phyloP scores from a whole-genome alignment of 345 rosid genomes.

The Jatropha curcas region DNA sequence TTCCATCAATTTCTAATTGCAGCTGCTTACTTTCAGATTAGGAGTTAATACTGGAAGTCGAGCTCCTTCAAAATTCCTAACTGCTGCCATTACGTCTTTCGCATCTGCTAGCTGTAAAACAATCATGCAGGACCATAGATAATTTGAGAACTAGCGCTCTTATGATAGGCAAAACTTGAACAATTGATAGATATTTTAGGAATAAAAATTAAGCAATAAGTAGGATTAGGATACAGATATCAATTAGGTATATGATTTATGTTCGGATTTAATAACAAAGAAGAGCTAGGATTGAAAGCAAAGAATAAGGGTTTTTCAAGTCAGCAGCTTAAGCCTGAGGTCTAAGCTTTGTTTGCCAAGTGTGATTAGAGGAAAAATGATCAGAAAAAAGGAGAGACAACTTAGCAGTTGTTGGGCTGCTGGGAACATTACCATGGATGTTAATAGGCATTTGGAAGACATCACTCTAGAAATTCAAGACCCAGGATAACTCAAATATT shows the following conservation, averaged over 20 bases:
- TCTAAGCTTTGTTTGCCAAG: background rate
- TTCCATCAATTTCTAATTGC: background rate
- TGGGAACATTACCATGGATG: background rate
- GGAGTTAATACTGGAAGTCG: conserved; percentile 69
- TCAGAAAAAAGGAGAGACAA: background rate
- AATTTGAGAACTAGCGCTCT: background rate
- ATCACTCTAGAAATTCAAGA: background rate
- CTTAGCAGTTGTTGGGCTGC: background rate
- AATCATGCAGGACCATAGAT: background rate
- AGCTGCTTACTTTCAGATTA: conserved; percentile 52
- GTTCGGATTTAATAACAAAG: too few species aligned
- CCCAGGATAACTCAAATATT: background rate
- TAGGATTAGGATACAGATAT: too few species aligned
- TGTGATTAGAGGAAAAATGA: background rate
- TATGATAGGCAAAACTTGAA: background rate
- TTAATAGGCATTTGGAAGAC: background rate
- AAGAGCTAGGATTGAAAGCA: too few species aligned
- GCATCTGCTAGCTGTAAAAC: conserved; percentile 60
- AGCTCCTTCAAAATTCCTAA: conserved; percentile 41
- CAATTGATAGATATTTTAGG: background rate
- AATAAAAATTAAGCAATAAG: too few species aligned
- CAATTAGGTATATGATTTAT: too few species aligned
- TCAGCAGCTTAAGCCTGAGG: background rate
- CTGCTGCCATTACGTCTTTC: conserved; percentile 64
- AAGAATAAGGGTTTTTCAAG: background rate